Percentiles rank a stretch among this genome's conserved stretches.
These are phyloP conservation scores for Melampsora americana DNA, from an alignment of 1,284 basidiomycete genomes.

Conservation along the genomic window DNA sequence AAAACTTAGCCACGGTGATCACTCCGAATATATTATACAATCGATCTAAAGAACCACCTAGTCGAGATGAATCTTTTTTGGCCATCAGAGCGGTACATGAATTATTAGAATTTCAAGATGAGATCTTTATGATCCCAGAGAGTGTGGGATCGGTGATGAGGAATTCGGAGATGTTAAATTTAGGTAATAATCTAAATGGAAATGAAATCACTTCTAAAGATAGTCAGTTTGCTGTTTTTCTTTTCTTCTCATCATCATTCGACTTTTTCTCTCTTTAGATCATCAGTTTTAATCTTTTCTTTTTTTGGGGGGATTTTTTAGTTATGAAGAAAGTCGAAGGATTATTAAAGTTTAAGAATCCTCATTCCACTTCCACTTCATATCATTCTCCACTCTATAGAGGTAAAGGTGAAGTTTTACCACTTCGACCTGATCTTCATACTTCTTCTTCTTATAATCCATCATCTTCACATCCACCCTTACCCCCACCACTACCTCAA, in stretches of 20 bases:
- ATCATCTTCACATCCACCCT: neutral
- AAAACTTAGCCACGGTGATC: conserved; percentile 95
- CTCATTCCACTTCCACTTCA: neutral
- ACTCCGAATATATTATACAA: conserved; percentile 90
- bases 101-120: conserved; percentile 88
- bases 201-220: conserved; percentile 44
- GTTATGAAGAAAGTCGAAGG: conserved; percentile 40
- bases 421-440: conserved; percentile 34
- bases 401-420: conserved; percentile 39
- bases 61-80: conserved; percentile 88
- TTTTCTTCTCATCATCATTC: too few species aligned
- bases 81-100: conserved; percentile 80
- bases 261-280: too few species aligned
- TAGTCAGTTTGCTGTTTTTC: conserved; percentile 9
- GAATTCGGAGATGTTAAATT: conserved; percentile 35
- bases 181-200: conserved; percentile 6
- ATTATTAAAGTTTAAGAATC: conserved; percentile 23
- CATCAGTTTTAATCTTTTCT: neutral
- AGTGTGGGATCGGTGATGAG: conserved; percentile 31
- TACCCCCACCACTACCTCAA: neutral
- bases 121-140: conserved; percentile 70
- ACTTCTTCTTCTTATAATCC: conserved; percentile 12
- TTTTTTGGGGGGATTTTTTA: conserved; percentile 2
- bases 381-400: conserved; percentile 21
- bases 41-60: conserved; percentile 71